phyloP scores from a whole-genome alignment of 305 asterid genomes.

The Solanum hybrid region DNA sequence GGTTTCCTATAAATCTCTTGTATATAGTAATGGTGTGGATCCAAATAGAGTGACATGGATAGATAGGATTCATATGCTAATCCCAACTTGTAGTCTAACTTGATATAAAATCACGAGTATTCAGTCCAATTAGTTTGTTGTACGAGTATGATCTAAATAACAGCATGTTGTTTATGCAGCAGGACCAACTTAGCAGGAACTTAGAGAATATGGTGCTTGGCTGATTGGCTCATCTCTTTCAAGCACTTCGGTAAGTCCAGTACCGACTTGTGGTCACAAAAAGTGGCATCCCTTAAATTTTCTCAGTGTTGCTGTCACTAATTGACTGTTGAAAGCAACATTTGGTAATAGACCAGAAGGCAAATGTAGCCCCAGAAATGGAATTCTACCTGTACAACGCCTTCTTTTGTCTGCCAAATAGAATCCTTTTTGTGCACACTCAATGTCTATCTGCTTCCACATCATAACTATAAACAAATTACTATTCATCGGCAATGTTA shows the following conservation, averaged over 20 bases:
- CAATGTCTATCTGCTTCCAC: neutral
- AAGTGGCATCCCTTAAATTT: neutral
- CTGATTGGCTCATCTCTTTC: neutral
- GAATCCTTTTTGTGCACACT: neutral
- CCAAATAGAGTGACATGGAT: neutral
- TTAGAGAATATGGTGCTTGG: neutral
- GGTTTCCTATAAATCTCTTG: neutral
- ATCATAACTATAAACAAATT: neutral
- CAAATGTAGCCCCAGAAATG: neutral
- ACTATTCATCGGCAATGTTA: neutral
- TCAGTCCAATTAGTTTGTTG: neutral
- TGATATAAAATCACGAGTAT: neutral
- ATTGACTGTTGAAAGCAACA: neutral
- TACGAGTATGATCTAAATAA: neutral
- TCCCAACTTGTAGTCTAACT: neutral
- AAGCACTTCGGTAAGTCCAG: neutral
- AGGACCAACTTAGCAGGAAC: neutral
- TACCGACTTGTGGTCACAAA: neutral
- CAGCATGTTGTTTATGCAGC: neutral
- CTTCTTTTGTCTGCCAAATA: slow-evolving; percentile 12
- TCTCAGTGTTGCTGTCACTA: neutral
- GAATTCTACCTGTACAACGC: neutral
- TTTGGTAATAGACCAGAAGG: neutral
- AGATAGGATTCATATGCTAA: neutral
- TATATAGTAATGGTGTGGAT: neutral